These are phyloP conservation scores for Trypanosomatidae sp. DNA, from an alignment of 208 protist species.

Conservation along the genomic window DNA sequence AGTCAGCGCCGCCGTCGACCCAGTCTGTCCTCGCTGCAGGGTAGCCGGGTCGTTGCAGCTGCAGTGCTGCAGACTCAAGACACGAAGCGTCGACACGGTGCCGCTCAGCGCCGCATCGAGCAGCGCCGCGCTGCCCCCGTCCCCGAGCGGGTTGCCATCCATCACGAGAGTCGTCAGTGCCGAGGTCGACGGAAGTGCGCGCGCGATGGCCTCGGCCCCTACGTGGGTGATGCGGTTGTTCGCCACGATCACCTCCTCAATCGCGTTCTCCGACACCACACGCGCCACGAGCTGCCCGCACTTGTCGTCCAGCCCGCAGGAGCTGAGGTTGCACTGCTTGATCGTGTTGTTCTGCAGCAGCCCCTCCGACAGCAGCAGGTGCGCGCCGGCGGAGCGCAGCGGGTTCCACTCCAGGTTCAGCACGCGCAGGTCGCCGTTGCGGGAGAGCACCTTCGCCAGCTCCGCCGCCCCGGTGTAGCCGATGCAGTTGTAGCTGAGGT, in stretches of 20 bases:
- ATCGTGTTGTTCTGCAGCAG: constrained; percentile 90
- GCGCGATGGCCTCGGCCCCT: constrained; percentile 77
- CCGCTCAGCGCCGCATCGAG: constrained; percentile 47
- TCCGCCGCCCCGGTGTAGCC: constrained; percentile 68
- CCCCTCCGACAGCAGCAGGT: constrained; percentile 69
- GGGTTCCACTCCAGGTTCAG: constrained; percentile 90
- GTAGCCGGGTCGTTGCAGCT: constrained; percentile 41
- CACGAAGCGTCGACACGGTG: constrained; percentile 46
- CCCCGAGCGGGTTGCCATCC: constrained; percentile 82
- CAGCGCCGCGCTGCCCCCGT: constrained; percentile 66
- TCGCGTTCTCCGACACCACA: constrained; percentile 88
- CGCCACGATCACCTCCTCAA: constrained; percentile 89
- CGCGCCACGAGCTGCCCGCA: constrained; percentile 63
- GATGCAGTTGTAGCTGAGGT: constrained; percentile 91
- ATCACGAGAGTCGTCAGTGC: constrained; percentile 72
- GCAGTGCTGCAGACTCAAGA: constrained; percentile 75
- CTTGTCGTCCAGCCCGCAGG: constrained; percentile 74
- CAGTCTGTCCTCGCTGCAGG: constrained; percentile 33
- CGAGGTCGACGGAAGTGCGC: constrained; percentile 61
- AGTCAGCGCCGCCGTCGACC: constrained; percentile 25
- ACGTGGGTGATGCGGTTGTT: constrained; percentile 83
- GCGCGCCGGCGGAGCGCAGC: constrained; percentile 57
- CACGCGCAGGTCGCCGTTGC: constrained; percentile 81
- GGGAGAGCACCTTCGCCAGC: constrained; percentile 69
- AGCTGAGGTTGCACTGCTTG: constrained; percentile 84